These are phyloP conservation scores for Pseudocercospora musae DNA, from an alignment of 2,329 filamentous ascomycete species.

Conservation along the genomic window DNA sequence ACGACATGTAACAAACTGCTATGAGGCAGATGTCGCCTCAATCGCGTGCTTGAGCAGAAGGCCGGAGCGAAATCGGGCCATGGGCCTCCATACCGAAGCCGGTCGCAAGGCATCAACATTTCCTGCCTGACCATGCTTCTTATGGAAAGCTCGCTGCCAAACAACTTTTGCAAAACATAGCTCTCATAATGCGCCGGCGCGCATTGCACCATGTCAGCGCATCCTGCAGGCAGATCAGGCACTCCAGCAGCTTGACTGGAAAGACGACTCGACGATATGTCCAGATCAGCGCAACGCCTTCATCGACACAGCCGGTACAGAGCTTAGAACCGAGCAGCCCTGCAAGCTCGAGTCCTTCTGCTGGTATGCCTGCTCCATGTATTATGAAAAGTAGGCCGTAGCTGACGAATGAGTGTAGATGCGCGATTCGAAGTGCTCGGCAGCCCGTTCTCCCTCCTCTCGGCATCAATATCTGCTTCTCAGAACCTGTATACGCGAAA, in stretches of 20 bases:
- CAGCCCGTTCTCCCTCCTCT: constrained; percentile 87
- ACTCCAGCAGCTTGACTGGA: constrained; percentile 10
- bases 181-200: constrained; percentile 30
- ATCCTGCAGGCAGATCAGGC: constrained; percentile 24
- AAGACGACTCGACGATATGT: constrained; percentile 36
- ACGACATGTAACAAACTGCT: background rate
- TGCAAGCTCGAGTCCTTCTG: constrained; percentile 19
- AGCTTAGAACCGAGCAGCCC: constrained; percentile 32
- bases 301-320: constrained; percentile 39
- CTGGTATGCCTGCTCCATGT: constrained; percentile 13
- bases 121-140: background rate
- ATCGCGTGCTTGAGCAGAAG: background rate
- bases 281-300: constrained; percentile 46
- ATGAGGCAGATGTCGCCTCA: background rate
- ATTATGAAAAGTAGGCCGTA: background rate
- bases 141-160: background rate
- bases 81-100: too few species aligned
- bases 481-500: constrained; percentile 89
- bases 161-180: background rate
- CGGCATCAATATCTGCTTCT: constrained; percentile 86
- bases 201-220: constrained; percentile 29
- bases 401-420: constrained; percentile 54
- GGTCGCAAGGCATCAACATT: background rate
- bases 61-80: background rate
- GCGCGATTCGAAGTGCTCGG: constrained; percentile 93